Evolutionary conservation across 805 yeast genomes (phyloP), one percentile per base, ranked within the genome.

Genomic region (Candida lessepsii): DNA sequence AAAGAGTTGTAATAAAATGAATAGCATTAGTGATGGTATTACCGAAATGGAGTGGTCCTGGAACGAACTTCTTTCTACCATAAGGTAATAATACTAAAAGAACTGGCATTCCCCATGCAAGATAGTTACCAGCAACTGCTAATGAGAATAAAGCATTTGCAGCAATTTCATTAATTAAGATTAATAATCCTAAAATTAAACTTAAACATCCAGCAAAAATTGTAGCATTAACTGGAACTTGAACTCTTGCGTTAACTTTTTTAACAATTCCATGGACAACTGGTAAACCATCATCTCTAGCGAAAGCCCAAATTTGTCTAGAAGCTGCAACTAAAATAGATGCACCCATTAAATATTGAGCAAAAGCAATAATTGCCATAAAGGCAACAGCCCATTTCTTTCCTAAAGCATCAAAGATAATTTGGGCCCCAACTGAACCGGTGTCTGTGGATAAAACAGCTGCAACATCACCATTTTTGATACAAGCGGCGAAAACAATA

Each of bases 281-380:
- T 7, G 90, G 90, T 41, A 83, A 68, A 11, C 88, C 89, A 51
- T 81, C 80, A 57, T 83, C 91, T 63, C 91, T 75, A 29, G 86
- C 80, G 58, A 82, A 80, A 1, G 88, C 87, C 80, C 84, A 83
- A 36, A 80, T 70, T 57, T 82, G 88, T 58, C 89, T 73, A 4
- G 86, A 80, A 5, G 76, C 72, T 9, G 87, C 86, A 35, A 80
- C 71, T 35, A 80, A 63, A 40, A 76, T 71, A 3, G 83, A 77
- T 17, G 77, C 70, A 13, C 84, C 83, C 86, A 81, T 82, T 39
- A 81, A 61, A 58, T 75, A 79, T 56, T 81, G 86, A 16, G 84
- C 78, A 45, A 71, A 54, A 8, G 80, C 73, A 54, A 80, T 73
- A 37, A 81, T 49, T 3, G 77, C 49, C 81, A 81, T 76, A 46